These are phyloP conservation scores for Paulownia fortunei DNA, from an alignment of 257 asterid species.

Conservation along the genomic window DNA sequence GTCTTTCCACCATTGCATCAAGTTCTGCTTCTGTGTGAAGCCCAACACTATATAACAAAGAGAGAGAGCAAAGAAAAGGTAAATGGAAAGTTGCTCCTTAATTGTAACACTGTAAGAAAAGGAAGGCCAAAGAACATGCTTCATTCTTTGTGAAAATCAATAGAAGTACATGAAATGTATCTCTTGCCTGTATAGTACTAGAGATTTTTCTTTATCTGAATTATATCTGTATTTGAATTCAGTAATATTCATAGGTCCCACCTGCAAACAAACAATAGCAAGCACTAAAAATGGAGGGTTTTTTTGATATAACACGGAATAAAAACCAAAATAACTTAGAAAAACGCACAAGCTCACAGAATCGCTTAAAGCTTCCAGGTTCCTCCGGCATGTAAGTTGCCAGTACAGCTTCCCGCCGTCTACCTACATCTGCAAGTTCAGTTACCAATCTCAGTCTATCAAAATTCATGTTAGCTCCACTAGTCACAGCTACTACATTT, in stretches of 20 bases:
- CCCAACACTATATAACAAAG: constrained; percentile 66
- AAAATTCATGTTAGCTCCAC: constrained; percentile 98
- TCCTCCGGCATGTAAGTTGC: constrained; percentile 86
- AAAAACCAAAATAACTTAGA: not conserved
- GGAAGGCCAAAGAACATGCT: constrained; percentile 11
- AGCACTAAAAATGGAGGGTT: constrained; percentile 3
- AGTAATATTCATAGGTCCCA: constrained; percentile 84
- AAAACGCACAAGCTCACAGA: constrained; percentile 71
- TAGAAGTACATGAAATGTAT: constrained; percentile 7
- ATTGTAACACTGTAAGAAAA: not conserved
- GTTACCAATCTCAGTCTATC: constrained; percentile 92
- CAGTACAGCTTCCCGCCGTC: constrained; percentile 86
- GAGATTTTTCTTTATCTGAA: constrained; percentile 68
- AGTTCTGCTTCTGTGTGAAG: constrained; percentile 77
- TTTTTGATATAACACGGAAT: constrained; percentile 2
- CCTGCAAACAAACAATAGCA: constrained; percentile 52
- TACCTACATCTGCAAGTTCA: constrained; percentile 92
- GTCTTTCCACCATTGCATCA: constrained; percentile 64
- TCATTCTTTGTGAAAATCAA: not conserved
- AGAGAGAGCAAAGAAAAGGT: not conserved
- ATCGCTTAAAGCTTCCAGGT: constrained; percentile 73
- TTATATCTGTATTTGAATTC: constrained; percentile 87
- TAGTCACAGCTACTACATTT: constrained; percentile 87
- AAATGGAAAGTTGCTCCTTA: constrained; percentile 12
- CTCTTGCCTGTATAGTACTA: constrained; percentile 80